Percentiles rank a stretch among this genome's conserved stretches.
These are phyloP conservation scores for Elaphomyces granulatus DNA, from an alignment of 495 filamentous ascomycete genomes.

Conservation along the genomic window DNA sequence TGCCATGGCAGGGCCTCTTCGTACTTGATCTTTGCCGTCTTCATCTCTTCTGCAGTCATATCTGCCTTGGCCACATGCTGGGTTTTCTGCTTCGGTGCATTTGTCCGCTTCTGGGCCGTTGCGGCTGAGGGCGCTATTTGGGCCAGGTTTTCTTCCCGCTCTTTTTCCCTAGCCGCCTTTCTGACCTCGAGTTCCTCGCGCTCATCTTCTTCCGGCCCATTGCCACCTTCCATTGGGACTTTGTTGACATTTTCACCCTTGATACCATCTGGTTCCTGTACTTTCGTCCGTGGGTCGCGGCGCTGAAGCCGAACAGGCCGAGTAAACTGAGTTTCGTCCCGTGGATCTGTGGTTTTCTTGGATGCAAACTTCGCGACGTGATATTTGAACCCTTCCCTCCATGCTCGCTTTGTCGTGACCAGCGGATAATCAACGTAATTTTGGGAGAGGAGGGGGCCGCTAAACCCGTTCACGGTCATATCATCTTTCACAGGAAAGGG, in stretches of 20 bases:
- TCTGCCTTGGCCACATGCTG: constrained; percentile 58
- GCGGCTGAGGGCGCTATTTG: constrained; percentile 67
- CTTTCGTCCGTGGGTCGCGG: constrained; percentile 66
- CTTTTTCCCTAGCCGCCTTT: constrained; percentile 64
- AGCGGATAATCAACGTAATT: constrained; percentile 53
- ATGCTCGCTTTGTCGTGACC: constrained; percentile 60
- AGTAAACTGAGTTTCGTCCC: constrained; percentile 66
- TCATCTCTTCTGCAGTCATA: constrained; percentile 71
- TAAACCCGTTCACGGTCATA: constrained; percentile 45
- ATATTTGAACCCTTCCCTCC: constrained; percentile 68
- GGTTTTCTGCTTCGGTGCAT: constrained; percentile 48
- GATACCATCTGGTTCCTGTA: constrained; percentile 25
- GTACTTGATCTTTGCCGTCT: constrained; percentile 66
- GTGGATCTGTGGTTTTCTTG: constrained; percentile 53
- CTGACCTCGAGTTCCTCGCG: constrained; percentile 54
- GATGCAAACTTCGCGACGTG: constrained; percentile 68
- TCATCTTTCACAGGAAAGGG: constrained; percentile 15
- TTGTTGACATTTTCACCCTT: constrained; percentile 35
- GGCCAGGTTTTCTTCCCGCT: constrained; percentile 67
- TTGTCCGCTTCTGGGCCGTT: constrained; percentile 45
- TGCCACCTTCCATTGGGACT: constrained; percentile 23
- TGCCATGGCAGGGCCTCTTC: constrained; percentile 96
- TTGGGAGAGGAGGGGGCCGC: constrained; percentile 35
- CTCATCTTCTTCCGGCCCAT: constrained; percentile 47
- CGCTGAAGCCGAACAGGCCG: constrained; percentile 79